Conservation (phyloP, 306 rosid genomes). For the Macrotyloma uniflorum region DNA sequence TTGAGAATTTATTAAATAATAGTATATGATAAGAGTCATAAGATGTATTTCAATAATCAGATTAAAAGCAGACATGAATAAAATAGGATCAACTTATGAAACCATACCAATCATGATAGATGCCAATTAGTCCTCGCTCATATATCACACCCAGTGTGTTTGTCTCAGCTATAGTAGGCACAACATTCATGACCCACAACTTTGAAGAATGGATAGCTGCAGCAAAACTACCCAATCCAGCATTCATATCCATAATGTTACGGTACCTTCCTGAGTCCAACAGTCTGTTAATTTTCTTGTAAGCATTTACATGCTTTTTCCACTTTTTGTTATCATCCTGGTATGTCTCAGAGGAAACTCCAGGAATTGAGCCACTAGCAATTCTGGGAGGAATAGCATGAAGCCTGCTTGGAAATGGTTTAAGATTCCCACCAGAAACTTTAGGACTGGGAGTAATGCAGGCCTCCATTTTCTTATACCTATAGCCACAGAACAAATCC, state of each 20-base stretch:
- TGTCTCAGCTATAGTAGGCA: conserved; percentile 80
- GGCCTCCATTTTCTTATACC: conserved; percentile 74
- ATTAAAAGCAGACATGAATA: neutral
- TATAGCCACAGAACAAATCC: conserved; percentile 43
- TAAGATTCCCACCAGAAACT: conserved; percentile 51
- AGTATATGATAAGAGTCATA: neutral
- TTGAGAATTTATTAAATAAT: neutral
- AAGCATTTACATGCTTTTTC: conserved; percentile 72
- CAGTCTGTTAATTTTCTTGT: conserved; percentile 60
- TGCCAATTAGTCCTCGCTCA: conserved; percentile 82
- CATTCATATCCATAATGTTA: conserved; percentile 68
- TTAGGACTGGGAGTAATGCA: conserved; percentile 61
- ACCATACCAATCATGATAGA: conserved; percentile 82
- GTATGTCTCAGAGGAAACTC: conserved; percentile 57
- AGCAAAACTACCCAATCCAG: conserved; percentile 80
- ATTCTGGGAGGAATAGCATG: conserved; percentile 68
- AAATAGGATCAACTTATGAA: conserved; percentile 13
- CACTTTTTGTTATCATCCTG: conserved; percentile 64
- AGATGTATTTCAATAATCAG: neutral
- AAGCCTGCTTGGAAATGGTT: conserved; percentile 69
- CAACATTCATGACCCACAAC: conserved; percentile 88
- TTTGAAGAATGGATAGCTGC: conserved; percentile 69
- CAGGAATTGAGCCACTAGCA: conserved; percentile 63
- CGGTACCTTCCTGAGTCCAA: conserved; percentile 76
- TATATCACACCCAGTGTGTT: conserved; percentile 68